Evolutionary conservation across 2,329 filamentous ascomycete species (phyloP), one percentile per base, ranked within the genome.

Genomic region (Phialemonium atrogriseum): DNA sequence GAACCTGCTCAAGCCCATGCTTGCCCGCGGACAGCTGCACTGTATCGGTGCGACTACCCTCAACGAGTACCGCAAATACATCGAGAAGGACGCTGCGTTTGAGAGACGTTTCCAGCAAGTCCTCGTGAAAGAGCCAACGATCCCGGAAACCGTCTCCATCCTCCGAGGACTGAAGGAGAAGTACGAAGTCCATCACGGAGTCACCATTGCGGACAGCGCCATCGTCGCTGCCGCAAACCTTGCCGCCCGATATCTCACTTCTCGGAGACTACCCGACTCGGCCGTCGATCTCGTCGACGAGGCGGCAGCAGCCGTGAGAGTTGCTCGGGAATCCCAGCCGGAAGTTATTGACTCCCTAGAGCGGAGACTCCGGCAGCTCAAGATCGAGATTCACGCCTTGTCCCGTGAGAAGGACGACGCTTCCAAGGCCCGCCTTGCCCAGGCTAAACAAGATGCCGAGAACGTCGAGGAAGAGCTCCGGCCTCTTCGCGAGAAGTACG

Each of bases 51-150:
- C 91, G 5, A 98, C 91, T 2, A 98, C 91, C 2, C 73, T 98
- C 36, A 77, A 79, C 39, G 91, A 98, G 57, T 98, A 98, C 62
- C 78, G 91, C 51, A 98, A 98, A 59, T 96, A 98, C 60, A 94
- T 98, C 42, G 91, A 98, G 59, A 98, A 98, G 62, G 91, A 98
- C 50, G 84, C 86, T 27, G 91, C 91, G 27, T 98, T 98, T 55
- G 91, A 98, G 61, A 85, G 91, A 59, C 84, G 91, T 58, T 98
- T 98, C 72, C 91, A 98, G 58, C 91, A 98, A 59, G 91, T 98
- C 23, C 61, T 98, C 26, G 89, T 96, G 56, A 95, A 95, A 64
- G 91, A 98, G 55, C 91, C 91, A 3, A 71, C 77, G 5, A 80
- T 96, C 29, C 59, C 76, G 2, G 91, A 98, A 62, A 96, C 91